Base-by-base conservation (phyloP, 2,329 filamentous ascomycete species). In the Aspergillus sp. region DNA sequence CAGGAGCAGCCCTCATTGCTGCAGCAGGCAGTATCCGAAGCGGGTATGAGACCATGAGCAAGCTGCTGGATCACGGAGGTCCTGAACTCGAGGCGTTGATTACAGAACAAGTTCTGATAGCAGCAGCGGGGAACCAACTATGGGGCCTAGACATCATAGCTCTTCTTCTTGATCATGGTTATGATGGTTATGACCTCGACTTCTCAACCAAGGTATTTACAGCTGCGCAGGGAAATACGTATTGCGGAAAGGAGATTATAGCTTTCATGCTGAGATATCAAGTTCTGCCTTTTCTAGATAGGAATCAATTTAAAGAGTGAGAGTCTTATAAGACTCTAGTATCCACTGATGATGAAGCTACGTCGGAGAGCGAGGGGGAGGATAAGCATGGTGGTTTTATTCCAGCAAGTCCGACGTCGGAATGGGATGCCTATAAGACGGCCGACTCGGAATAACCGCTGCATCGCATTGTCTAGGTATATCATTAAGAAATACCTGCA, bases 141-240 rank as follows among this genome's bases (percentile, higher is more conserved):
- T 57, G 46, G 54, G 51, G 46, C n/a, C 25, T 57, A 1, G 54
- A 57, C 2, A 41, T 57, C 3, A 19, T 57, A 7, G 19, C 46
- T 11, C 46, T 57, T 31, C 22, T 49, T 6, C 13, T 57, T 5
- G 30, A 57, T 7, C 28, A 7, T 9, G 45, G 22, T 11, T 15
- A 50, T 41, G 2, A 7, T 9, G 45, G 22, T 11, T 15, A 50
- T 41, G 2, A n/a, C 11, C 11, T 25, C 13, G 1, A 7, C 6
- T 7, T 38, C 7, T 49, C 54, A 5, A 28, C 7, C 3, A 8
- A 49, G 8, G 54, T 31, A 5, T 4, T 57, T 11, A 7, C 22
- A 25, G 45, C 54, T 5, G 54, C 31, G 1, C 30, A 57, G 9
- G 11, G 22, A 17, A 57, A 57, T 19, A 30, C 41, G 7, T 57